Percentiles rank a stretch among this genome's conserved stretches.
Evolutionary conservation across 2,329 filamentous ascomycete genomes (phyloP).

Genomic region (Xylaria sp.): DNA sequence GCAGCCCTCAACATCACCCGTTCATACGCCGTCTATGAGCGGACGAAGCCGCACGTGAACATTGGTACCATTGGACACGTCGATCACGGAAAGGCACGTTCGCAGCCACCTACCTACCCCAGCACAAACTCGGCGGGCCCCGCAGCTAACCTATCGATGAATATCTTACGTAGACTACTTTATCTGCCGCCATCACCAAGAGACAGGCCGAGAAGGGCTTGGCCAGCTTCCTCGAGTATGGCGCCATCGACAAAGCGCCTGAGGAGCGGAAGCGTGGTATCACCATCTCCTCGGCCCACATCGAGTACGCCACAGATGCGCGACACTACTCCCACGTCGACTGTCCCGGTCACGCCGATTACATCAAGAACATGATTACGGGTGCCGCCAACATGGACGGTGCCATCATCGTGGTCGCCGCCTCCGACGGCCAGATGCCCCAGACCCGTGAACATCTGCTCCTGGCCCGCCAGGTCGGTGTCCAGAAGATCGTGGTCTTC

Average conservation of each 20-base stretch:
- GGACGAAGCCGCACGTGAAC: slow-evolving; percentile 97
- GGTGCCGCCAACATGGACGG: slow-evolving; percentile 99
- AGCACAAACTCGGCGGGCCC: slow-evolving; percentile 12
- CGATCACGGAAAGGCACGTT: slow-evolving; percentile 93
- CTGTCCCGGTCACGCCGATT: slow-evolving; percentile 99
- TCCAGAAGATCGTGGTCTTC: slow-evolving; percentile 97
- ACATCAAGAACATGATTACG: slow-evolving; percentile 99
- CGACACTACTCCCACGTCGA: slow-evolving; percentile 99
- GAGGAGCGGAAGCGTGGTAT: slow-evolving; percentile 99
- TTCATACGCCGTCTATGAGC: slow-evolving; percentile 74
- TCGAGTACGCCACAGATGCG: slow-evolving; percentile 93
- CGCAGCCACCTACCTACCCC: background rate
- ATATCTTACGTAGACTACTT: slow-evolving; percentile 86
- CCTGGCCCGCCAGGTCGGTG: slow-evolving; percentile 96
- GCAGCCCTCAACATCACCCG: slow-evolving; percentile 68
- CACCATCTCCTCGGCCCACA: slow-evolving; percentile 97
- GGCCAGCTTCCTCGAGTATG: slow-evolving; percentile 95
- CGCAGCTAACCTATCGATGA: slow-evolving; percentile 15
- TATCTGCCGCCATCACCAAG: slow-evolving; percentile 99
- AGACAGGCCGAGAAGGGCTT: slow-evolving; percentile 92
- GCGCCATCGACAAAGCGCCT: slow-evolving; percentile 96
- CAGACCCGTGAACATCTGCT: slow-evolving; percentile 98
- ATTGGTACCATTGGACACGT: slow-evolving; percentile 99
- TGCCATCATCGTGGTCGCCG: slow-evolving; percentile 97
- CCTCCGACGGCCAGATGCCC: slow-evolving; percentile 98